A percentile compares a stretch with the other conserved stretches of the same genome.
phyloP scores from a whole-genome alignment of 768 basidiomycete genomes.

The Podaxis mareebaensis region DNA sequence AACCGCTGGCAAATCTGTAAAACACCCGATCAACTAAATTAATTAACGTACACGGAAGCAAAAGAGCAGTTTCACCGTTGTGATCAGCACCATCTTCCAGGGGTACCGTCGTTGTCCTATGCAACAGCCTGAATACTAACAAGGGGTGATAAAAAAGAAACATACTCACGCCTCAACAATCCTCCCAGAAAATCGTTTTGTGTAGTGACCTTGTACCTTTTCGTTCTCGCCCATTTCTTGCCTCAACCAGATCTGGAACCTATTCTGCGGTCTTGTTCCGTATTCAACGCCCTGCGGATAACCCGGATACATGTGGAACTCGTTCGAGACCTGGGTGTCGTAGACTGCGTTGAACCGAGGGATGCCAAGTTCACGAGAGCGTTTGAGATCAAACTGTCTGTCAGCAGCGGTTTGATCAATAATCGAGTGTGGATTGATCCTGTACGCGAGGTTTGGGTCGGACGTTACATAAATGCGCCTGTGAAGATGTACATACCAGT shows the following conservation, averaged over 20 bases:
- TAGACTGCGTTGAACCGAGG: slow-evolving; percentile 42
- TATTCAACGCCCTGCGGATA: slow-evolving; percentile 47
- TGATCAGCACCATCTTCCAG: slow-evolving; percentile 52
- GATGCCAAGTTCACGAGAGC: slow-evolving; percentile 42
- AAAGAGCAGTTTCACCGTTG: slow-evolving; percentile 36
- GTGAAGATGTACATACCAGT: slow-evolving; percentile 49
- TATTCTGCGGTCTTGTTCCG: slow-evolving; percentile 42
- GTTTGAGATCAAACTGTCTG: slow-evolving; percentile 19
- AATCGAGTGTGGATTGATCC: slow-evolving; percentile 58
- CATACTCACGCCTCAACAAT: slow-evolving; percentile 54
- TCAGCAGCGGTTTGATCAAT: slow-evolving; percentile 29
- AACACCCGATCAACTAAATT: neutral
- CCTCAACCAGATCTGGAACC: slow-evolving; percentile 41
- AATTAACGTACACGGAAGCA: neutral
- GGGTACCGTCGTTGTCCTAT: slow-evolving; percentile 57
- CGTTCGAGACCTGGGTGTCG: slow-evolving; percentile 13
- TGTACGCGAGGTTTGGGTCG: slow-evolving; percentile 25
- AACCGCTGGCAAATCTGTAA: slow-evolving; percentile 41
- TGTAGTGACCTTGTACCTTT: slow-evolving; percentile 58
- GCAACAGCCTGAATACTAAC: neutral
- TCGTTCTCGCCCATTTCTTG: slow-evolving; percentile 27
- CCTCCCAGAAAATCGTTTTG: slow-evolving; percentile 37
- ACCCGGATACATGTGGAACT: slow-evolving; percentile 37
- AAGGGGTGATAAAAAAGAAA: neutral
- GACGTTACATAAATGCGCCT: neutral